Conservation (phyloP, 139 green algal species). For the Cymbomonas tetramitiformis region DNA sequence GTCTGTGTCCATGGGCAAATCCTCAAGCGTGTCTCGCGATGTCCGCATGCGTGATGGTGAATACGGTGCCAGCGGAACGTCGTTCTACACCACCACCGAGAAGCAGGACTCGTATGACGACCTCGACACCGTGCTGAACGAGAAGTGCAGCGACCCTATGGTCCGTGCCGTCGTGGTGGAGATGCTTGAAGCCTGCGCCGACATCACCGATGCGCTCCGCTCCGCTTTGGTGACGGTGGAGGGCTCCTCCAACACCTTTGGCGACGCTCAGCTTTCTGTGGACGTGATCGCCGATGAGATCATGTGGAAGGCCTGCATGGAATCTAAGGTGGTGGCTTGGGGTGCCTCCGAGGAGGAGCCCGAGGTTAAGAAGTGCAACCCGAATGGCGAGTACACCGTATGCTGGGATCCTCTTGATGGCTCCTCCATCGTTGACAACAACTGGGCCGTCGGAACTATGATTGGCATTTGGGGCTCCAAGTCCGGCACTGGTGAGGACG, state of each 20-base stretch:
- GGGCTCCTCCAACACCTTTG: slow-evolving; percentile 36
- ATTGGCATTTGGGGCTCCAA: slow-evolving; percentile 35
- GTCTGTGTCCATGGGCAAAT: too few relatives aligned
- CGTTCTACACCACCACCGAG: slow-evolving; percentile 29
- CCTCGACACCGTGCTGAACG: slow-evolving; percentile 18
- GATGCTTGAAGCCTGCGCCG: slow-evolving; percentile 23
- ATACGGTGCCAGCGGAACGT: slow-evolving; percentile 22
- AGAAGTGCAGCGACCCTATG: slow-evolving; percentile 15
- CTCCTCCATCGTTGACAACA: slow-evolving; percentile 43
- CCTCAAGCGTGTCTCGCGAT: neutral
- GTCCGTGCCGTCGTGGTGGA: slow-evolving; percentile 15
- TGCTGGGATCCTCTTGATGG: slow-evolving; percentile 43
- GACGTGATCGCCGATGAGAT: slow-evolving; percentile 40
- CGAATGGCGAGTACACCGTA: slow-evolving; percentile 35
- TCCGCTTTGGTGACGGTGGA: slow-evolving; percentile 27
- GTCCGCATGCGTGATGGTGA: slow-evolving; percentile 4
- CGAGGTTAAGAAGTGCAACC: slow-evolving; percentile 22
- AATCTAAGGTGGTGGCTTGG: slow-evolving; percentile 7
- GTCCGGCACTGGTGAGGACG: slow-evolving; percentile 25
- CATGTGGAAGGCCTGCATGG: slow-evolving; percentile 24
- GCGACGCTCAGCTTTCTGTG: slow-evolving; percentile 42
- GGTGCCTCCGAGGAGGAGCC: slow-evolving; percentile 29
- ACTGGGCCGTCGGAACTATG: slow-evolving; percentile 46
- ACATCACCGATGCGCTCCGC: slow-evolving; percentile 28
- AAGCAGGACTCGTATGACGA: slow-evolving; percentile 27